Percentiles rank a stretch among this genome's conserved stretches.
These are phyloP conservation scores for Medicago ruthenica DNA, from an alignment of 306 rosid genomes.

Conservation along the genomic window DNA sequence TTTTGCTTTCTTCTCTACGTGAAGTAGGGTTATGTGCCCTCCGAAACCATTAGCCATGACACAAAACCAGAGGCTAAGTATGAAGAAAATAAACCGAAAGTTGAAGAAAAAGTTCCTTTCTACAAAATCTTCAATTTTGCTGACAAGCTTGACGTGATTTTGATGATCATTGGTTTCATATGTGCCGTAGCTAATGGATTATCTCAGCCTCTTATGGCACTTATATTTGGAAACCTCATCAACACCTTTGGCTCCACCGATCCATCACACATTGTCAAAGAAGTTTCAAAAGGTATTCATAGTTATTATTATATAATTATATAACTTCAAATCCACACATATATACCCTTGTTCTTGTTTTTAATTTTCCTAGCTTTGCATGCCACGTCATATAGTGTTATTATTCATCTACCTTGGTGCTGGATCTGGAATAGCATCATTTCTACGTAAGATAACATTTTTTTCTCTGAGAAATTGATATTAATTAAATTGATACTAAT, in stretches of 20 bases:
- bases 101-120: slow-evolving; percentile 52
- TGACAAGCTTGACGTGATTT: slow-evolving; percentile 48
- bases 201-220: slow-evolving; percentile 73
- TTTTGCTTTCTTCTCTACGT: no score
- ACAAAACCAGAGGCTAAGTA: background rate
- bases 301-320: background rate
- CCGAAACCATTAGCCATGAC: background rate
- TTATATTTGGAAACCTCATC: slow-evolving; percentile 65
- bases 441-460: slow-evolving; percentile 68
- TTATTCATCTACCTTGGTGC: slow-evolving; percentile 68
- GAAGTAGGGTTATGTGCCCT: no score
- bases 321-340: background rate
- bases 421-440: slow-evolving; percentile 63
- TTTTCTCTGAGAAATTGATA: background rate
- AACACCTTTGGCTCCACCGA: slow-evolving; percentile 59
- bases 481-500: no score
- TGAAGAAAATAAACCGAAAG: background rate
- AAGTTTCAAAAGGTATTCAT: slow-evolving; percentile 62
- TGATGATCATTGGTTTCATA: slow-evolving; percentile 67
- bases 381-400: slow-evolving; percentile 13
- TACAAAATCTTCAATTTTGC: slow-evolving; percentile 71
- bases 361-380: background rate
- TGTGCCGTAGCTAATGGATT: slow-evolving; percentile 59
- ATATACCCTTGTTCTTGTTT: no score
- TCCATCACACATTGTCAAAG: slow-evolving; percentile 37